These are phyloP conservation scores for Zea mays DNA, from an alignment of 176 grass and related monocot species.

Conservation along the genomic window DNA sequence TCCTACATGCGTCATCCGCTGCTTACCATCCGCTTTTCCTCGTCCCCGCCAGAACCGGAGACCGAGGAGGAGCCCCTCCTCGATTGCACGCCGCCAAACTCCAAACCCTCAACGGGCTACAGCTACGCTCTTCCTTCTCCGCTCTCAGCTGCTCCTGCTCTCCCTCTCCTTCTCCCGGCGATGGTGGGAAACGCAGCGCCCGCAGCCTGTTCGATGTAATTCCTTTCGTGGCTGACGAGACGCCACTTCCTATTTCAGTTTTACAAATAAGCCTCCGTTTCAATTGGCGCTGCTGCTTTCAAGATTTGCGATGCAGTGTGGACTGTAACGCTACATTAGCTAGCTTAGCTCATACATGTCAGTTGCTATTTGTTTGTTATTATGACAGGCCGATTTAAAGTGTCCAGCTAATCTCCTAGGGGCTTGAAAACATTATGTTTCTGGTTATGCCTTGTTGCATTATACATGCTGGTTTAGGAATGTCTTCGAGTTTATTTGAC, in stretches of 20 bases:
- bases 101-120: neutral
- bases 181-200: conserved; percentile 1
- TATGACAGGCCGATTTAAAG: neutral
- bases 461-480: neutral
- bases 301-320: neutral
- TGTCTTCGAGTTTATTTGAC: neutral
- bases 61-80: conserved; percentile 18
- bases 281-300: neutral
- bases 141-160: conserved; percentile 33
- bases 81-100: neutral
- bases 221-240: neutral
- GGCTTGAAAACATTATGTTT: neutral
- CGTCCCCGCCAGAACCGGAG: neutral
- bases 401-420: neutral
- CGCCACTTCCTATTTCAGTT: neutral
- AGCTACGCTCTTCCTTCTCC: neutral
- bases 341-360: neutral
- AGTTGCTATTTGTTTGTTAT: neutral
- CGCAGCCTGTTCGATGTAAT: conserved; percentile 51
- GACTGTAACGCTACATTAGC: neutral
- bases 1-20: neutral
- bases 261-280: neutral
- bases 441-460: neutral
- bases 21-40: neutral
- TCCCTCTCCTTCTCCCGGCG: conserved; percentile 11